A percentile compares a stretch with the other conserved stretches of the same genome.
Evolutionary conservation across 148 eudicot species (phyloP).

Genomic region (Cornus florida): DNA sequence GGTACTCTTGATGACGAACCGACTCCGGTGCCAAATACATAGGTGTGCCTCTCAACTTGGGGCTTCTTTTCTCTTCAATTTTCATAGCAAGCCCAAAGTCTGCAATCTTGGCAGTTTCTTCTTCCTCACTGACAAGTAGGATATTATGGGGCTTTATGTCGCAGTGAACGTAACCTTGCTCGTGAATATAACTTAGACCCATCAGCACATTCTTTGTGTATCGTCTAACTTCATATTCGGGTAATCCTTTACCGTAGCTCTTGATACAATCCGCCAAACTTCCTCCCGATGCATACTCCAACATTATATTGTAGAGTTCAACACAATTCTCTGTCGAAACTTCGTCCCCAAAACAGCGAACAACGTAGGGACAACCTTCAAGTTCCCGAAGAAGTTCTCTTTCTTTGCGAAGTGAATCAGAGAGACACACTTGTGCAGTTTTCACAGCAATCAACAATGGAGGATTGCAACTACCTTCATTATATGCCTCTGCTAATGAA

Average conservation of each 20-base stretch:
- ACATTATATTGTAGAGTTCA: not conserved
- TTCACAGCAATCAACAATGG: not conserved
- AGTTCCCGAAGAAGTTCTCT: not conserved
- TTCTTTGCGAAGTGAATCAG: not conserved
- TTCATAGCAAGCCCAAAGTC: conserved; percentile 15
- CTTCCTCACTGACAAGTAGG: not conserved
- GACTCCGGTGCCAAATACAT: conserved; percentile 10
- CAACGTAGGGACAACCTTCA: not conserved
- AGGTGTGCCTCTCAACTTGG: not conserved
- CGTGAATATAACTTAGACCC: conserved; percentile 17
- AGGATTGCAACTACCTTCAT: too few species aligned
- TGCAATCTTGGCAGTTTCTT: conserved; percentile 11
- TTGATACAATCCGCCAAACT: too few species aligned
- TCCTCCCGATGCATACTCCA: too few species aligned
- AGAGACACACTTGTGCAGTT: not conserved
- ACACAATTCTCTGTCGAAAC: conserved; percentile 8
- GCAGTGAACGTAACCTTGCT: conserved; percentile 22
- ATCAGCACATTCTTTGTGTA: not conserved
- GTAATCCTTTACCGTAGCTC: not conserved
- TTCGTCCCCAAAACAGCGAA: conserved; percentile 12
- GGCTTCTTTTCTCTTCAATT: not conserved
- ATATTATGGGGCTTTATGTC: conserved; percentile 28
- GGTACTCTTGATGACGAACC: conserved; percentile 5
- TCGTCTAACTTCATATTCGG: conserved; percentile 3
- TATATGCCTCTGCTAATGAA: too few species aligned